A percentile compares a stretch with the other conserved stretches of the same genome.
phyloP scores from a whole-genome alignment of 352 stramenopile genomes.

The Globisporangium viniferum region DNA sequence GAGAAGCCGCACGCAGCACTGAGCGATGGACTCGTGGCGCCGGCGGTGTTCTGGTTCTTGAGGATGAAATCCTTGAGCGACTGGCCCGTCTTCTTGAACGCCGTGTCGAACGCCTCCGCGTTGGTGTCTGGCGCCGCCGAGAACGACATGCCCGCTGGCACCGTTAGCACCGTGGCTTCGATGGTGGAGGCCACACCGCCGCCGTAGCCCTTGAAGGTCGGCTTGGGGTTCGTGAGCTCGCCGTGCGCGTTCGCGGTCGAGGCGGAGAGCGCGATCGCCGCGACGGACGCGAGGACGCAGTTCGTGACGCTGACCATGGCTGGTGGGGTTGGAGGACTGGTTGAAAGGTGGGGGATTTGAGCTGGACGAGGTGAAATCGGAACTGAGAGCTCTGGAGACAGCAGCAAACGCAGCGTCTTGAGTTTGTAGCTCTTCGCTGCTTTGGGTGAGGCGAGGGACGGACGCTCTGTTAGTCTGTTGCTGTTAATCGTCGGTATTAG shows the following conservation, averaged over 20 bases:
- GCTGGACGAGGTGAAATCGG: neutral
- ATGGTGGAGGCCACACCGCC: slow-evolving; percentile 3
- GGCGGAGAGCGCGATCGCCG: neutral
- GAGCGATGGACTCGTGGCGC: neutral
- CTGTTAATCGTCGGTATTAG: too few species aligned
- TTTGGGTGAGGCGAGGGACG: neutral
- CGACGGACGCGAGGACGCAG: slow-evolving; percentile 5
- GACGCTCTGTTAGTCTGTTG: too few species aligned
- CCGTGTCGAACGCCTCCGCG: slow-evolving; percentile 9
- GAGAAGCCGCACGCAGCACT: slow-evolving; percentile 14
- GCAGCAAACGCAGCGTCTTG: neutral
- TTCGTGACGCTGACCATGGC: slow-evolving; percentile 2
- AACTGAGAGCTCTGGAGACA: neutral
- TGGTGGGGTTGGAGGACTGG: neutral
- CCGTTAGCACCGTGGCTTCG: neutral
- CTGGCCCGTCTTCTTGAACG: slow-evolving; percentile 6
- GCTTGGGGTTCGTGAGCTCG: slow-evolving; percentile 1
- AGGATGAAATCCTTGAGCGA: slow-evolving; percentile 19
- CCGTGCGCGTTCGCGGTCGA: slow-evolving; percentile 5
- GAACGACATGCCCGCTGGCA: slow-evolving; percentile 9
- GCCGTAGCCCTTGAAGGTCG: slow-evolving; percentile 12
- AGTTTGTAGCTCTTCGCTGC: neutral
- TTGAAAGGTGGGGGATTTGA: neutral
- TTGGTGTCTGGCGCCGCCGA: slow-evolving; percentile 7
- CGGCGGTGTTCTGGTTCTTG: slow-evolving; percentile 12